A percentile compares a stretch with the other conserved stretches of the same genome.
Conservation (phyloP, 2,329 filamentous ascomycete genomes). For the Macrophomina tecta region DNA sequence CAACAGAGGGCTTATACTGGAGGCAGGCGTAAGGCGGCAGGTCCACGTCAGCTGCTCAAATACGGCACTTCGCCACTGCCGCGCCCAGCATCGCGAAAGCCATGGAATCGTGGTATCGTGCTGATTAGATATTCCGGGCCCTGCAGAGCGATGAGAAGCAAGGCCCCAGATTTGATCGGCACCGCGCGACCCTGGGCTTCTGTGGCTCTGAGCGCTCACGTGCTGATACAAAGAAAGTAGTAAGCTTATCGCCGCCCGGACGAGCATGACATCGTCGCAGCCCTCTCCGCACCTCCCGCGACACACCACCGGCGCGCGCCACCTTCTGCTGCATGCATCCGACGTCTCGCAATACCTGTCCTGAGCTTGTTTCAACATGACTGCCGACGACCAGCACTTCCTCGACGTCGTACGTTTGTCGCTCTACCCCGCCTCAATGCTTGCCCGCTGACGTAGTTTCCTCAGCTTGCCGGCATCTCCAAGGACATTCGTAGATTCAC, state of each 20-base stretch:
- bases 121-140: background rate
- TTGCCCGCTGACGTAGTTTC: slow-evolving; percentile 17
- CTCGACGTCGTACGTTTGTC: slow-evolving; percentile 71
- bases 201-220: slow-evolving; percentile 15
- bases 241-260: slow-evolving; percentile 23
- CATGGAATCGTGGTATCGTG: background rate
- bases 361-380: slow-evolving; percentile 59
- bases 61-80: slow-evolving; percentile 11
- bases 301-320: slow-evolving; percentile 16
- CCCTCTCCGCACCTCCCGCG: slow-evolving; percentile 17
- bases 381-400: slow-evolving; percentile 79
- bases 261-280: slow-evolving; percentile 17
- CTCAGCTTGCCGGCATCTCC: slow-evolving; percentile 62
- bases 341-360: slow-evolving; percentile 20
- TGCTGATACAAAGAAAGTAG: slow-evolving; percentile 13
- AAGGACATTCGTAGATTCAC: slow-evolving; percentile 75
- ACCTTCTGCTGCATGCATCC: slow-evolving; percentile 7
- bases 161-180: slow-evolving; percentile 20
- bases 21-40: background rate
- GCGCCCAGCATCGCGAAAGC: slow-evolving; percentile 6
- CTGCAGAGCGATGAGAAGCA: background rate
- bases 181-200: slow-evolving; percentile 4
- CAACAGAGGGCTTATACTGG: background rate
- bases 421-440: background rate
- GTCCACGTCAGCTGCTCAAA: slow-evolving; percentile 12